A percentile compares a stretch with the other conserved stretches of the same genome.
phyloP scores from a whole-genome alignment of 2,329 filamentous ascomycete species.

The Chlorencoelia australis region DNA sequence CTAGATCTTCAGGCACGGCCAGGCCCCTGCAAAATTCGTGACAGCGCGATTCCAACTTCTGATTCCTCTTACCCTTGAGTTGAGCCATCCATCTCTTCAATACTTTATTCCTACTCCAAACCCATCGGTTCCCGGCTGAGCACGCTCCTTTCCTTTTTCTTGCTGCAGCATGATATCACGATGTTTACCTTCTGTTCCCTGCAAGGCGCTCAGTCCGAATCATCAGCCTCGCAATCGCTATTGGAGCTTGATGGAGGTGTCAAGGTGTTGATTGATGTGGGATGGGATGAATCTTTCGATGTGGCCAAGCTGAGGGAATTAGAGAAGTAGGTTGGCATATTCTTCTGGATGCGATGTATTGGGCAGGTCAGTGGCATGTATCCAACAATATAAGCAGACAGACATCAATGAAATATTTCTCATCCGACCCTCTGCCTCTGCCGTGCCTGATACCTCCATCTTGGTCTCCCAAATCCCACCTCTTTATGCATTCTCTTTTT shows the following conservation, averaged over 20 bases:
- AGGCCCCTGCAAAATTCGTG: no score
- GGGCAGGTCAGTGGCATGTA: conserved; percentile 5
- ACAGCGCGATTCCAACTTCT: no score
- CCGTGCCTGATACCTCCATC: conserved; percentile 6
- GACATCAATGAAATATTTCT: conserved; percentile 20
- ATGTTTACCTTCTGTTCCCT: conserved; percentile 98
- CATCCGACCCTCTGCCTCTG: conserved; percentile 10
- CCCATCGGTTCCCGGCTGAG: no score
- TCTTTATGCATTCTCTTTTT: not conserved
- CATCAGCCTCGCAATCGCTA: conserved; percentile 84
- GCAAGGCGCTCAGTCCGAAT: conserved; percentile 81
- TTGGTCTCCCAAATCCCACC: not conserved
- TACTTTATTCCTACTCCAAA: no score
- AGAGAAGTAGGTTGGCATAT: conserved; percentile 58
- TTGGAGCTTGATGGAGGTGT: conserved; percentile 93
- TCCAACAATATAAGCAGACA: no score
- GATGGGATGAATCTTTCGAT: conserved; percentile 92
- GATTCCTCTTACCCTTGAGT: no score
- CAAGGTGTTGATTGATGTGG: conserved; percentile 88
- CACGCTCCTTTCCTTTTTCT: no score
- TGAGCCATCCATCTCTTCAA: no score
- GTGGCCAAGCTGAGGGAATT: conserved; percentile 72
- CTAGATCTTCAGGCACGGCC: no score
- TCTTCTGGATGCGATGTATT: conserved; percentile 3
- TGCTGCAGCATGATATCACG: conserved; percentile 18